Base-by-base conservation (phyloP, 805 yeast genomes). In the Wickerhamomyces chaumierensis region DNA sequence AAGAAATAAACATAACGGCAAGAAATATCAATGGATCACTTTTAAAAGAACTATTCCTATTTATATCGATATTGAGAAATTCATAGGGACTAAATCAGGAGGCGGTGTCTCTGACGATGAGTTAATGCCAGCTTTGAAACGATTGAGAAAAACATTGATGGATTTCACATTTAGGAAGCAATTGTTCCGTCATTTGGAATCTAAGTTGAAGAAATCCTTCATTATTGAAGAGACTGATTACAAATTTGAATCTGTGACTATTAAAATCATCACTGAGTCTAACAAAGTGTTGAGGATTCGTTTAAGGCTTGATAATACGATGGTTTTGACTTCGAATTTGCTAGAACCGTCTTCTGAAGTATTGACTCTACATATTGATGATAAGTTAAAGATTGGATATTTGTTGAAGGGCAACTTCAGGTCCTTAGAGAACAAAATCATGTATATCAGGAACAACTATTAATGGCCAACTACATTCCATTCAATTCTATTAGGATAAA, bases 21-120 rank as follows among this genome's bases (percentile, higher is more conserved):
- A 21, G 2, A 60, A 61, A 39, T 39, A 46, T 0, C 48, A 50
- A 15, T 62, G 67, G 68, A 39, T 23, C 1, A 36, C 63, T 3
- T 62, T 60, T 41, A 62, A 59, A 37, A 61, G 62, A 43, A 65
- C 67, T 0, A 42, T 65, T 1, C 69, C 69, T 3, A 42, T 46
- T 3, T 51, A 16, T 31, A 15, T 31, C 15, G 6, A 15, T 12
- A 16, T 31, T 8, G 14, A 31, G 18, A 17, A 31, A 40, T 32
- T 39, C 49, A 11, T 50, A 47, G 19, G 29, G 51, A 4, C 31
- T 40, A 3, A 41, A 40, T 7, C 6, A 7, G 23, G 23, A 21
- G 29, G 18, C 51, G 23, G 48, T 49, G 1, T 16, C 5, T 6
- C 39, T 13, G 49, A 48, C 17, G 5, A 18, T 4, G 33, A 40